Conservation (phyloP, 805 yeast species). For the Metschnikowia orientalis region DNA sequence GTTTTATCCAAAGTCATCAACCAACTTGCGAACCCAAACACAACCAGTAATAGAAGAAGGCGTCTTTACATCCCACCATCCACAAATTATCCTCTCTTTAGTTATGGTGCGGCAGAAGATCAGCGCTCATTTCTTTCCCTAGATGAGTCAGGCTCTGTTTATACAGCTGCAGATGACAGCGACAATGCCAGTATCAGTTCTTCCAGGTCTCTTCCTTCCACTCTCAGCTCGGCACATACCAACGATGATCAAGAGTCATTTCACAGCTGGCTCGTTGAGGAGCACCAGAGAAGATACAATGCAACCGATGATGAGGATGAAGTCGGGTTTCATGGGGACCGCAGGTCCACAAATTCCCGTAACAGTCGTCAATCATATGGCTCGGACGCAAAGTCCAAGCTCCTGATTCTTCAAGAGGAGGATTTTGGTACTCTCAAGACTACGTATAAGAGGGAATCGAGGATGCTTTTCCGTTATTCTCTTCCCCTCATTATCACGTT, state of each 20-base stretch:
- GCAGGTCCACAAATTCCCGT: conserved; percentile 4
- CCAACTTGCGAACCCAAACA: conserved; percentile 38
- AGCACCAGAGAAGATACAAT: conserved; percentile 36
- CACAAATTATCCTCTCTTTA: conserved; percentile 39
- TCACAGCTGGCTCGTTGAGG: conserved; percentile 42
- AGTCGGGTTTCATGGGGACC: conserved; percentile 2
- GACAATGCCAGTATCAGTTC: conserved; percentile 41
- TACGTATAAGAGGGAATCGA: conserved; percentile 23
- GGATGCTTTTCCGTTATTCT: conserved; percentile 29
- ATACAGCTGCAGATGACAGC: conserved; percentile 22
- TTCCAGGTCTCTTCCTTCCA: conserved; percentile 39
- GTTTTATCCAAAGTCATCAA: conserved; percentile 39
- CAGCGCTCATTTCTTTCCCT: conserved; percentile 41
- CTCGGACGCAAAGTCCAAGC: conserved; percentile 9
- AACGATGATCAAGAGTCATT: conserved; percentile 38
- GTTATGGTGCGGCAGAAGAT: conserved; percentile 42
- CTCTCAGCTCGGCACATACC: conserved; percentile 33
- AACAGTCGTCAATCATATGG: conserved; percentile 3
- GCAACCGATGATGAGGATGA: conserved; percentile 19
- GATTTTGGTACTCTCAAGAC: conserved; percentile 34
- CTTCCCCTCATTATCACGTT: conserved; percentile 40
- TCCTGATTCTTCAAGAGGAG: conserved; percentile 18
- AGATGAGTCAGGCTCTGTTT: conserved; percentile 33
- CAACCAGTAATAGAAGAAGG: conserved; percentile 33
- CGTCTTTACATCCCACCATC: conserved; percentile 42